Conservation (phyloP, 352 stramenopile species). For the Heterotrichella gracilis region DNA sequence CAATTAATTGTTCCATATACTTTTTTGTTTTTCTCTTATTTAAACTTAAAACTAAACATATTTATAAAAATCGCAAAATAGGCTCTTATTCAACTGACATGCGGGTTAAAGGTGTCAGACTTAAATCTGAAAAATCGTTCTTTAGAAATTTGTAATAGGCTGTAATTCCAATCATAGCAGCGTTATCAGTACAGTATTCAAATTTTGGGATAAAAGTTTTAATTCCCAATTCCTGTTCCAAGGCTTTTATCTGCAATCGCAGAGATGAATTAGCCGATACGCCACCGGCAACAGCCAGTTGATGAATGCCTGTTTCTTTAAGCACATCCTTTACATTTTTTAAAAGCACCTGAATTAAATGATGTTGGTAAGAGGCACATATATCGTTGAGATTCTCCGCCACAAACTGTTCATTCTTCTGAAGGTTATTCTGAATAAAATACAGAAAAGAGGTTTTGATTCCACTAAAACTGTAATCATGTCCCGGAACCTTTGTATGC, state of each 20-base stretch:
- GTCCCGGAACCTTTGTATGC: neutral
- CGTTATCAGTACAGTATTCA: neutral
- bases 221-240: neutral
- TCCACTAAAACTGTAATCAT: neutral
- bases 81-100: too few relatives aligned
- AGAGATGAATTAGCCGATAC: neutral
- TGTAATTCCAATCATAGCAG: neutral
- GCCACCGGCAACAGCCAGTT: neutral
- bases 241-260: neutral
- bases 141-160: neutral
- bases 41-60: constrained; percentile 5
- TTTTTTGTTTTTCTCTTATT: neutral
- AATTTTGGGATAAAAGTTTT: constrained; percentile 4
- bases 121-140: neutral
- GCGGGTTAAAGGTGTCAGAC: neutral
- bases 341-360: neutral
- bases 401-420: neutral
- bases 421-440: neutral
- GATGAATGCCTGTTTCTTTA: neutral
- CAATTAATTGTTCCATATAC: constrained; percentile 13
- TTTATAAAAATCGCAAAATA: constrained; percentile 5
- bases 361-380: neutral
- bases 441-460: constrained; percentile 8
- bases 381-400: neutral
- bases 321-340: neutral